Evolutionary conservation across 2,329 filamentous ascomycete genomes (phyloP).

Genomic region (Stemphylium beticola): DNA sequence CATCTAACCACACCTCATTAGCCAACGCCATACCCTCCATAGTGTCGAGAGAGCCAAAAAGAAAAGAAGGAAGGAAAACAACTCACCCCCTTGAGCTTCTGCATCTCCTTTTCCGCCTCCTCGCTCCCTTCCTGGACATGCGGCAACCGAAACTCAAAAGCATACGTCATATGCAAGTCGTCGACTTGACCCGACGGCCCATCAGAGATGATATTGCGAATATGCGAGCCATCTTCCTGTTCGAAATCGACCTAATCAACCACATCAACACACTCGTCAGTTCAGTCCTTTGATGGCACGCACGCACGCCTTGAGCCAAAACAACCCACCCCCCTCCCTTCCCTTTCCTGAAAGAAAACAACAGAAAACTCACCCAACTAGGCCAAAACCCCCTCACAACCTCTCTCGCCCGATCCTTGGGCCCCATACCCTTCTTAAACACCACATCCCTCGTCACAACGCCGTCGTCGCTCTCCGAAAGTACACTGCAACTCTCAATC

Average conservation of each 20-base stretch:
- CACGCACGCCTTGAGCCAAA: too few species aligned
- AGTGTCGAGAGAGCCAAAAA: neutral
- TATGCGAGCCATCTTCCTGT: conserved; percentile 51
- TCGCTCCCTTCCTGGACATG: conserved; percentile 45
- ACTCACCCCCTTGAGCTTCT: conserved; percentile 35
- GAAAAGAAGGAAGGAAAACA: too few species aligned
- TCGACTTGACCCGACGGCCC: conserved; percentile 41
- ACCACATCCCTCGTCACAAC: conserved; percentile 46
- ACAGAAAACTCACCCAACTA: conserved; percentile 46
- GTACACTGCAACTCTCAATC: conserved; percentile 51
- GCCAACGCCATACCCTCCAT: neutral
- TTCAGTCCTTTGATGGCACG: too few species aligned
- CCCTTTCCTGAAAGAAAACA: too few species aligned
- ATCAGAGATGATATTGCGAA: conserved; percentile 54
- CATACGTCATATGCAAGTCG: conserved; percentile 55
- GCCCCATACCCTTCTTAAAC: conserved; percentile 48
- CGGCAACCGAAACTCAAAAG: conserved; percentile 52
- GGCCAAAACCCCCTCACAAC: conserved; percentile 48
- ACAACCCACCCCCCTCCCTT: neutral
- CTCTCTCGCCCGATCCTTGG: conserved; percentile 44
- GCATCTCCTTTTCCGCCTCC: conserved; percentile 38
- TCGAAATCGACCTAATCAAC: conserved; percentile 53
- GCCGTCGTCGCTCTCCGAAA: conserved; percentile 46
- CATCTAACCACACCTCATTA: conserved; percentile 29
- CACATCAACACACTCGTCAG: neutral